These are phyloP conservation scores for Fagopyrum homotropicum DNA, from an alignment of 148 eudicot species.

Conservation along the genomic window DNA sequence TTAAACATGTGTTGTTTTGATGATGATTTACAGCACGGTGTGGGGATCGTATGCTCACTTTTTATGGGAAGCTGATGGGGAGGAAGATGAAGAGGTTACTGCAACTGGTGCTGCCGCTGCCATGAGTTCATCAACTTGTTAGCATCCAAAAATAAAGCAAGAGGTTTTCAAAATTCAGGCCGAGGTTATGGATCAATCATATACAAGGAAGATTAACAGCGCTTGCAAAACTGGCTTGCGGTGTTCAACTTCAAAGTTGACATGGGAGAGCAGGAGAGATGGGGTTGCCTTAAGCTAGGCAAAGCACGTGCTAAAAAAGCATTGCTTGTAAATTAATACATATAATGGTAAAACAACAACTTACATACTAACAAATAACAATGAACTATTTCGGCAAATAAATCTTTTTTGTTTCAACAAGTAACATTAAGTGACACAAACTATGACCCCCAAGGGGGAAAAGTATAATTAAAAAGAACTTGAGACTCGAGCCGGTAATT, in stretches of 20 bases:
- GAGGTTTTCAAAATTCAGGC: neutral
- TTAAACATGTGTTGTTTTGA: neutral
- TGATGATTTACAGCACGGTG: slow-evolving; percentile 33
- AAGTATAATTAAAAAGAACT: too few species aligned
- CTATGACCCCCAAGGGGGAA: too few species aligned
- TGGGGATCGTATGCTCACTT: slow-evolving; percentile 74
- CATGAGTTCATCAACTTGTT: neutral
- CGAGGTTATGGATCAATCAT: neutral
- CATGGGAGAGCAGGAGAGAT: neutral
- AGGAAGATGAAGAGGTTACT: slow-evolving; percentile 31
- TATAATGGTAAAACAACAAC: neutral
- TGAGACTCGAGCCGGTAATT: too few species aligned
- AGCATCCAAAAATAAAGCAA: neutral
- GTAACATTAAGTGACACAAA: too few species aligned
- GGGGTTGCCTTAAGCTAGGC: neutral
- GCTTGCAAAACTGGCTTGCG: neutral
- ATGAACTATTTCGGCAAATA: too few species aligned
- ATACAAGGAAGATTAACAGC: neutral
- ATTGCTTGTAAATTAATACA: neutral
- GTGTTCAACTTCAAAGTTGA: neutral
- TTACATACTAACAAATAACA: neutral
- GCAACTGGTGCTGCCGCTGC: neutral
- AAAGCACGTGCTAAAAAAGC: neutral
- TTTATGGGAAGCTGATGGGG: slow-evolving; percentile 73
- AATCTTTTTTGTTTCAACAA: too few species aligned